Base-by-base conservation (phyloP, 2,329 filamentous ascomycete genomes). In the Cladosporium sp. region DNA sequence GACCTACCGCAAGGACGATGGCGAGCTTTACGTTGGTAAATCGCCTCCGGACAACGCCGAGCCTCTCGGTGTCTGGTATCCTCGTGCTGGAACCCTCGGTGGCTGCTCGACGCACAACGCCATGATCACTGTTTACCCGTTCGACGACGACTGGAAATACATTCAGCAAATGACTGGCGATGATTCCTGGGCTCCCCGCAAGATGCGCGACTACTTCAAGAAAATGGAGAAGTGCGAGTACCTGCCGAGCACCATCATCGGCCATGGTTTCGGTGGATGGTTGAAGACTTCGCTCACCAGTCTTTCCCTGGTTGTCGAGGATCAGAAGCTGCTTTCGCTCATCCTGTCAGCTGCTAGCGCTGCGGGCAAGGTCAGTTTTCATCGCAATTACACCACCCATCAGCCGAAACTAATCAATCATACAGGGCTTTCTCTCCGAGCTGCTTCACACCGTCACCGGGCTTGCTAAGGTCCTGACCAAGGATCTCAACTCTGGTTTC, bases 71-170 rank as follows among this genome's bases (percentile, higher is more conserved):
- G 77, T 77, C 11, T 70, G 79, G 9, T 85, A 84, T 59, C 81
- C 81, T 8, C 75, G 82, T 11, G 73, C 78, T 3, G 79, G 75
- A 14, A 78, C 74, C 2, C 68, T 83, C 0, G 80, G 81, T 46
- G 81, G 81, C 4, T 83, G 80, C 65, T 77, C 79, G 1, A 75
- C 77, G 3, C 83, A 86, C 67, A 82, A 84, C 37, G 81, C 80
- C 4, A 67, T 83, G 42, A 77, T 85, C 46, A 73, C 77, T 11
- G 71, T 84, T 19, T 77, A 81, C 54, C 82, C 83, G 0, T 70
- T 80, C 53, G 73, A 78, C 41, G 76, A 74, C 18, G 83, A 86
- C 65, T 86, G 79, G 68, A 72, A 82, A 41, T 68, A 77, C 59
- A 78, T 86, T 51, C 76, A 75, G 2, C 65, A 68, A 13, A 61